Percentiles rank a stretch among this genome's conserved stretches.
These are phyloP conservation scores for Candida ulmi DNA, from an alignment of 805 yeast species.

Conservation along the genomic window DNA sequence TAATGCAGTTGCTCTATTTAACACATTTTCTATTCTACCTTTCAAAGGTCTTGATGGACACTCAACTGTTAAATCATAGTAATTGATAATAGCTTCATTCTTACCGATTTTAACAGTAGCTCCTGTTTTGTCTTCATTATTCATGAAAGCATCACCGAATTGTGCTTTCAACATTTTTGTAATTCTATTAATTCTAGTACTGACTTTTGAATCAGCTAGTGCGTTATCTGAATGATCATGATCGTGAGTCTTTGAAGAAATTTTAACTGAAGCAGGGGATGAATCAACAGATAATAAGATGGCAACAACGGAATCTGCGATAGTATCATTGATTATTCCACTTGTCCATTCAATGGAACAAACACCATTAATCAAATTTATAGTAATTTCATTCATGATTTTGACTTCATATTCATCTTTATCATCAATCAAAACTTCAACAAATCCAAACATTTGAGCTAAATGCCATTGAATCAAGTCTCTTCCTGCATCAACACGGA, in stretches of 20 bases:
- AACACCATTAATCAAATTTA: slow-evolving; percentile 39
- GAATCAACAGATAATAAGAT: slow-evolving; percentile 88
- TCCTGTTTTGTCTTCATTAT: slow-evolving; percentile 34
- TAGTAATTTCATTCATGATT: slow-evolving; percentile 61
- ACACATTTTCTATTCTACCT: slow-evolving; percentile 77
- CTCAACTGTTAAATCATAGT: slow-evolving; percentile 55
- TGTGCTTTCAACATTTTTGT: slow-evolving; percentile 68
- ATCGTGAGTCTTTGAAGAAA: slow-evolving; percentile 56
- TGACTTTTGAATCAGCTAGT: slow-evolving; percentile 29
- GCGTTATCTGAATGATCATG: slow-evolving; percentile 24
- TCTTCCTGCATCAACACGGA: slow-evolving; percentile 74
- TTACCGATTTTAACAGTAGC: slow-evolving; percentile 70
- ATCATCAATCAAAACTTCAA: slow-evolving; percentile 58
- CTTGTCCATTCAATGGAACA: slow-evolving; percentile 88
- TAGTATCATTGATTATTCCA: slow-evolving; percentile 81
- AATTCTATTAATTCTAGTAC: slow-evolving; percentile 47
- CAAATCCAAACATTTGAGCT: slow-evolving; percentile 90
- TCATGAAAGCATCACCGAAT: slow-evolving; percentile 72
- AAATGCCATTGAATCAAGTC: slow-evolving; percentile 84
- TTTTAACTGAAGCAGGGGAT: slow-evolving; percentile 89
- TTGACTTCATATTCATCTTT: slow-evolving; percentile 41
- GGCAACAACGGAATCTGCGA: slow-evolving; percentile 92
- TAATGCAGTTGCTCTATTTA: slow-evolving; percentile 70
- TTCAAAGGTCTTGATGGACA: slow-evolving; percentile 72
- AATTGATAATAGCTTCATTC: slow-evolving; percentile 64